Percentiles rank a stretch among this genome's conserved stretches.
These are phyloP conservation scores for Pterocarpus macrocarpus DNA, from an alignment of 306 rosid species.

Conservation along the genomic window DNA sequence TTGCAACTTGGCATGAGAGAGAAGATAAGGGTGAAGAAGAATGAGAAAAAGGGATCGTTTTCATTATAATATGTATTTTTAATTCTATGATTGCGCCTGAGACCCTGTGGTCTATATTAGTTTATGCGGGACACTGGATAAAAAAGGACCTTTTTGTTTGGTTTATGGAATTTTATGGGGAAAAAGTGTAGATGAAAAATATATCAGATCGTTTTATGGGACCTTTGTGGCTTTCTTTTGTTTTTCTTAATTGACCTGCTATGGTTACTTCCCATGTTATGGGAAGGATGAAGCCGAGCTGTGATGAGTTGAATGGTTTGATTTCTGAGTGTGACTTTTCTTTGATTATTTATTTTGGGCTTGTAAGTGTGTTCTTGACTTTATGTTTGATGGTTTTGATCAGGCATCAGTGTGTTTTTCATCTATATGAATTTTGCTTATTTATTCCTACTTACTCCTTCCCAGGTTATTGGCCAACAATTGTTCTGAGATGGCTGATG, in stretches of 20 bases:
- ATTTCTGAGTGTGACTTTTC: not conserved
- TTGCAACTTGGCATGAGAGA: constrained; percentile 37
- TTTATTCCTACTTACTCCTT: constrained; percentile 25
- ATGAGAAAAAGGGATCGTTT: not conserved
- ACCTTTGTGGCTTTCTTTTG: constrained; percentile 1
- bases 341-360: not conserved
- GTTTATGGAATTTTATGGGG: constrained; percentile 13
- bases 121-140: constrained; percentile 2
- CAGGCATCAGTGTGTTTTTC: not conserved
- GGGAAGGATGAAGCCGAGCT: not conserved
- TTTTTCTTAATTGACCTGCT: not conserved
- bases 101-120: constrained; percentile 17
- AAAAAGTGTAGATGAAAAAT: not conserved
- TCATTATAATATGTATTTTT: not conserved
- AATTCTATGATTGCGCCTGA: not conserved
- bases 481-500: constrained; percentile 68
- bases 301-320: constrained; percentile 13
- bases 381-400: not conserved
- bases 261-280: constrained; percentile 12
- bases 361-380: not conserved
- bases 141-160: not conserved
- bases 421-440: constrained; percentile 10
- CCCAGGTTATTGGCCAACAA: constrained; percentile 39
- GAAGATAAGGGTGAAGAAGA: not conserved
- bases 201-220: not conserved